Conservation (phyloP, 345 rosid genomes). For the Gossypium bickii region DNA sequence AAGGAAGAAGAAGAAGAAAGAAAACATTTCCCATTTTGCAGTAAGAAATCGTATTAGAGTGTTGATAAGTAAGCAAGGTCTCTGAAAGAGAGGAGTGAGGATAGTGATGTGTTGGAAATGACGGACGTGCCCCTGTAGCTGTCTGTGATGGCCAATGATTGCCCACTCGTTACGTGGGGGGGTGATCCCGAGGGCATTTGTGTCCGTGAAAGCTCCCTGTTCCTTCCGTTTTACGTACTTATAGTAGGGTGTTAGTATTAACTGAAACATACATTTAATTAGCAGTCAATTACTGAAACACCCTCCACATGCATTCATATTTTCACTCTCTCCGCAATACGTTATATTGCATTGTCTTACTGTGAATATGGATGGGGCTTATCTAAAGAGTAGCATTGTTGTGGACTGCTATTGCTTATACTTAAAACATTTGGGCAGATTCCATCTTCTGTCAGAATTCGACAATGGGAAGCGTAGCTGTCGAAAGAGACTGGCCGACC, state of each 20-base stretch:
- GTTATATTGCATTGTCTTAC: not conserved
- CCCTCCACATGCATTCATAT: slow-evolving; percentile 17
- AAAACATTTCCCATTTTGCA: slow-evolving; percentile 25
- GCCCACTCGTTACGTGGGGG: slow-evolving; percentile 28
- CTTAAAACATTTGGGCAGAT: slow-evolving; percentile 38
- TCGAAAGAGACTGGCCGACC: slow-evolving; percentile 91
- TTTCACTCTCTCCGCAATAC: not conserved
- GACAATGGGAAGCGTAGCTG: slow-evolving; percentile 99
- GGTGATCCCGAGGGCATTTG: slow-evolving; percentile 58
- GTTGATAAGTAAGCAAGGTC: not conserved
- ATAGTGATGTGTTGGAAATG: not conserved
- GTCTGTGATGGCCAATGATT: slow-evolving; percentile 30
- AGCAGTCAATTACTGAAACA: slow-evolving; percentile 11
- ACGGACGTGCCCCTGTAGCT: slow-evolving; percentile 33
- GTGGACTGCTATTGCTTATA: not conserved
- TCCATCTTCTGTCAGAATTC: slow-evolving; percentile 83
- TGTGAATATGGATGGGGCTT: not conserved
- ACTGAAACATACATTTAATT: not conserved
- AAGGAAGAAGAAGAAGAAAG: not conserved
- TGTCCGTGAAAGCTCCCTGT: slow-evolving; percentile 27
- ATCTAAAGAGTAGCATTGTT: too few relatives aligned
- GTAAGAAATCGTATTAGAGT: slow-evolving; percentile 4
- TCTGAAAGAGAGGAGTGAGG: not conserved
- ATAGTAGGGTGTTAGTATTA: slow-evolving; percentile 5
- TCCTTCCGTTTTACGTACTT: slow-evolving; percentile 21